Evolutionary conservation across 305 asterid species (phyloP).

Genomic region (Fraxinus xanthoxyloides): DNA sequence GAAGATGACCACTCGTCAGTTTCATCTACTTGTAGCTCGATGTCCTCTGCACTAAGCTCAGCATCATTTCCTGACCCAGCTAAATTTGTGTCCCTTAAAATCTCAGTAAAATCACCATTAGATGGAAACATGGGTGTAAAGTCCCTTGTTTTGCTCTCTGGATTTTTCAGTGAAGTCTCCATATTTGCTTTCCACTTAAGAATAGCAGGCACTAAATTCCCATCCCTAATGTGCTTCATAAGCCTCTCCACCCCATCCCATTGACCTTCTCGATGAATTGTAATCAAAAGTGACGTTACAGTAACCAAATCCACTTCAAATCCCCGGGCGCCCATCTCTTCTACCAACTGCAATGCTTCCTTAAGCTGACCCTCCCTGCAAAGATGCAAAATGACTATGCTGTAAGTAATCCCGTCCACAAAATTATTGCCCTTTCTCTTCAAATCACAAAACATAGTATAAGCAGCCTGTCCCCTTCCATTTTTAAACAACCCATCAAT

Average conservation of each 20-base stretch:
- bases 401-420: conserved; percentile 69
- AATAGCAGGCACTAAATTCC: conserved; percentile 65
- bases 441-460: conserved; percentile 72
- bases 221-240: conserved; percentile 66
- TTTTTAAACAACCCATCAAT: conserved; percentile 86
- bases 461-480: conserved; percentile 81
- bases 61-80: conserved; percentile 21
- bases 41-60: conserved; percentile 21
- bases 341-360: conserved; percentile 74
- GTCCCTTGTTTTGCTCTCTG: conserved; percentile 69
- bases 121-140: conserved; percentile 66
- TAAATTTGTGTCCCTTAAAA: conserved; percentile 39
- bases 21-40: conserved; percentile 25
- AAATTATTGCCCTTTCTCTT: conserved; percentile 76
- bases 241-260: conserved; percentile 75
- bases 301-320: conserved; percentile 81
- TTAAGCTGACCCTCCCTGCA: conserved; percentile 63
- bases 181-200: conserved; percentile 78
- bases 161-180: conserved; percentile 63
- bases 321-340: conserved; percentile 90
- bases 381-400: conserved; percentile 69
- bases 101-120: conserved; percentile 42
- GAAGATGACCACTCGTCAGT: conserved; percentile 91
- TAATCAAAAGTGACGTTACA: conserved; percentile 63
- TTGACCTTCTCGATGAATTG: conserved; percentile 55